Conservation (phyloP, 78 protist species). For the Chrysochromulina tobinii region DNA sequence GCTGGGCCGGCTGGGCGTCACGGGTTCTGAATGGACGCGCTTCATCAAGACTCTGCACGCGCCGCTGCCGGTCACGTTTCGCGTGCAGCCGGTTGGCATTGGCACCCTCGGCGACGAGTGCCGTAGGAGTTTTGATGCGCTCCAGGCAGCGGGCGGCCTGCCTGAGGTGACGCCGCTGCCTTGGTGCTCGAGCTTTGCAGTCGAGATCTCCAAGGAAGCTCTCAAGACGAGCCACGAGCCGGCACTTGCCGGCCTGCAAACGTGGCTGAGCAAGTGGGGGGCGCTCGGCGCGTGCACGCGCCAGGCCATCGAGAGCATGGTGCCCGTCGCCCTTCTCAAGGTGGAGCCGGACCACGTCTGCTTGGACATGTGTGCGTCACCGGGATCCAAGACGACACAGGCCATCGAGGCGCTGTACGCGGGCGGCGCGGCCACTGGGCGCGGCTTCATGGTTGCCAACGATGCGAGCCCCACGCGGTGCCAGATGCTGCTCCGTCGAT, state of each 20-base stretch:
- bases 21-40: not conserved
- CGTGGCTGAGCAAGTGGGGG: not conserved
- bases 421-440: not conserved
- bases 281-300: conserved; percentile 13
- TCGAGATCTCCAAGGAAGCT: not conserved
- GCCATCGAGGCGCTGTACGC: conserved; percentile 21
- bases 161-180: not conserved
- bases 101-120: not conserved
- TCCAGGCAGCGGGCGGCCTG: not conserved
- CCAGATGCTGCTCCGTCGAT: not conserved
- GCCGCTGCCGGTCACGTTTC: conserved; percentile 12
- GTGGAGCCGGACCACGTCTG: conserved; percentile 22
- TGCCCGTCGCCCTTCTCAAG: conserved; percentile 28
- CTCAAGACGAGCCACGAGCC: not conserved
- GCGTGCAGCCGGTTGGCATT: not conserved
- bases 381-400: conserved; percentile 53
- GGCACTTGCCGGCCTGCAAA: not conserved
- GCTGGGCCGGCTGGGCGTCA: not conserved
- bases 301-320: conserved; percentile 30
- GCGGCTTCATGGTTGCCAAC: conserved; percentile 28
- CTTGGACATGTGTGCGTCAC: conserved; percentile 52
- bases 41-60: not conserved
- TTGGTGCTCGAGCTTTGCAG: not conserved
- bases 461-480: not conserved
- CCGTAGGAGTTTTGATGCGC: not conserved